phyloP scores from a whole-genome alignment of 208 protist species.

The Wallacemonas sp. region DNA sequence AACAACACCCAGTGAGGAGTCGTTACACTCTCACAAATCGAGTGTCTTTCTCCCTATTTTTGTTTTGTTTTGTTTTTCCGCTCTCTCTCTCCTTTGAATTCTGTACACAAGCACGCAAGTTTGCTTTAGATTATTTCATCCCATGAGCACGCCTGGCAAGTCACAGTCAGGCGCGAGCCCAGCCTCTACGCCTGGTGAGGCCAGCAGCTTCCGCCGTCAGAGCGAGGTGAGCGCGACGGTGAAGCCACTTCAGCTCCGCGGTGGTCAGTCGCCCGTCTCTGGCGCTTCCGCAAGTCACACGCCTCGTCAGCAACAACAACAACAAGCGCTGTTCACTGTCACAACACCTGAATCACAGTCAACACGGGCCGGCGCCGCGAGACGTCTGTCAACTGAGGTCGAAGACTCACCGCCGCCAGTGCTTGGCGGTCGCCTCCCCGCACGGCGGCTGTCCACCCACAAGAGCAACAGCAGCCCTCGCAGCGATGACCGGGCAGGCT shows the following conservation, averaged over 20 bases:
- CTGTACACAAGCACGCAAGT: not conserved
- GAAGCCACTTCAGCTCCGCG: slow-evolving; percentile 19
- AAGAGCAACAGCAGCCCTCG: not conserved
- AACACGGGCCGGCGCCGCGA: slow-evolving; percentile 5
- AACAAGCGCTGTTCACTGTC: too few relatives aligned
- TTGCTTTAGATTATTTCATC: too few relatives aligned
- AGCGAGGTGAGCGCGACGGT: slow-evolving; percentile 9
- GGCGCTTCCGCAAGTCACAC: slow-evolving; percentile 3
- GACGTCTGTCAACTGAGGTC: slow-evolving; percentile 5
- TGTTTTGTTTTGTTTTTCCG: slow-evolving; percentile 13
- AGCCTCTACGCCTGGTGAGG: not conserved
- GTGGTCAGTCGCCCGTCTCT: slow-evolving; percentile 2
- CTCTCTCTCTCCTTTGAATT: slow-evolving; percentile 19
- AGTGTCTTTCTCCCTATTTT: slow-evolving; percentile 5
- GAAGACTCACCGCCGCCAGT: not conserved
- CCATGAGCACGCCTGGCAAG: not conserved
- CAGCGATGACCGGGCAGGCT: not conserved
- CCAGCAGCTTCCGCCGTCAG: slow-evolving; percentile 15
- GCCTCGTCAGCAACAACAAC: slow-evolving; percentile 5
- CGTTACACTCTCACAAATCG: not conserved
- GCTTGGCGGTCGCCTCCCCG: not conserved
- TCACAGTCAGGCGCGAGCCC: not conserved
- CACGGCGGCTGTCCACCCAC: not conserved
- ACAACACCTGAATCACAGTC: too few relatives aligned
- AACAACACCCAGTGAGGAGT: not conserved